phyloP scores from a whole-genome alignment of 2,329 filamentous ascomycete species.

The Ophiostoma australiae region DNA sequence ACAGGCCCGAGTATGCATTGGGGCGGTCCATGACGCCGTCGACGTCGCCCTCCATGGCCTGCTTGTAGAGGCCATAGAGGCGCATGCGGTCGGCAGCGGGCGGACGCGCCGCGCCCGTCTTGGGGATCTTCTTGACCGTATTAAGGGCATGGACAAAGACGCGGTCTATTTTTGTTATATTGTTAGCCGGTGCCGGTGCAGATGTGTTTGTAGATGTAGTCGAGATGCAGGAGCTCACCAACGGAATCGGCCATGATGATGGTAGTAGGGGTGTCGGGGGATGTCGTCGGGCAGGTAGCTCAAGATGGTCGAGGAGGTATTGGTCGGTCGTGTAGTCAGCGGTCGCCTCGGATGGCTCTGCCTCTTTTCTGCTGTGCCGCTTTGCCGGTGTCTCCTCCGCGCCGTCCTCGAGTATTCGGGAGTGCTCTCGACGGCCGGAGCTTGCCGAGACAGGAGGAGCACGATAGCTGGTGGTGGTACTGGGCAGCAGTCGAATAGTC shows the following conservation, averaged over 20 bases:
- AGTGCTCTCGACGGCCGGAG: constrained; percentile 6
- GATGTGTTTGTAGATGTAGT: not conserved
- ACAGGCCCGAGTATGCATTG: constrained; percentile 43
- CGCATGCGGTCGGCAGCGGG: constrained; percentile 79
- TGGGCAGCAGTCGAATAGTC: not conserved
- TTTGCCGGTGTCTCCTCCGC: not conserved
- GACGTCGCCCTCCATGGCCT: constrained; percentile 97
- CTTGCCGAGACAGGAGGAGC: not conserved
- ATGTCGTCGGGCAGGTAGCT: not conserved
- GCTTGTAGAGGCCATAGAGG: constrained; percentile 97
- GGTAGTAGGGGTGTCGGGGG: not conserved
- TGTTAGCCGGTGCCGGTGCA: not conserved
- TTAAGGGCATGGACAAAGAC: constrained; percentile 99
- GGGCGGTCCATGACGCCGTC: constrained; percentile 90
- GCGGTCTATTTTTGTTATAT: constrained; percentile 60
- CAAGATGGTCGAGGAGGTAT: not conserved
- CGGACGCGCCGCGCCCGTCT: constrained; percentile 83
- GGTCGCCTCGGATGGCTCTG: not conserved
- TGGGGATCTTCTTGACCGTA: constrained; percentile 95
- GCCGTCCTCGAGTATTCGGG: constrained; percentile 1
- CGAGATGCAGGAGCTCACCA: constrained; percentile 36
- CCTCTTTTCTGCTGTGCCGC: not conserved
- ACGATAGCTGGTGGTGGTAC: not conserved
- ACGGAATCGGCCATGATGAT: constrained; percentile 49
- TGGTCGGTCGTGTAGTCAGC: not conserved